A percentile compares a stretch with the other conserved stretches of the same genome.
Evolutionary conservation across 768 basidiomycete species (phyloP).

Genomic region (Lactifluus echinatus): DNA sequence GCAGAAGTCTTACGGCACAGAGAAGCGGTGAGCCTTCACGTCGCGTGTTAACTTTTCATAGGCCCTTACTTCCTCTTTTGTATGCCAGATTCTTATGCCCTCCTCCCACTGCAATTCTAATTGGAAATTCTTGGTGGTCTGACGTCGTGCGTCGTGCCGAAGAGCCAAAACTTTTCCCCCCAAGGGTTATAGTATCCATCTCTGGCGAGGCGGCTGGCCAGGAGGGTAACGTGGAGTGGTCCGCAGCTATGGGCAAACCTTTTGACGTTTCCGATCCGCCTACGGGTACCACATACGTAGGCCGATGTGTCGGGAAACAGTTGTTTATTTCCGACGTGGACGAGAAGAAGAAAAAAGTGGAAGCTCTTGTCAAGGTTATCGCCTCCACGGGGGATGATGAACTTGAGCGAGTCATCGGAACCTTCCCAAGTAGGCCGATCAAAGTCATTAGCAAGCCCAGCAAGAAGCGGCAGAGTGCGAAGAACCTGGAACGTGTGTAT

Average conservation of each 20-base stretch:
- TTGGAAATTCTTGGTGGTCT: conserved; percentile 93
- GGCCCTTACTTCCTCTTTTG: conserved; percentile 17
- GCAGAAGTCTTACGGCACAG: conserved; percentile 94
- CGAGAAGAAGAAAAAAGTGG: conserved; percentile 92
- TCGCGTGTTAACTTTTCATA: background rate
- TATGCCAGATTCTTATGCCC: conserved; percentile 73
- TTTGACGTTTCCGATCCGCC: conserved; percentile 77
- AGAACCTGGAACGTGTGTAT: conserved; percentile 80
- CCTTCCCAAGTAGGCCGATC: conserved; percentile 90
- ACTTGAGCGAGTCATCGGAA: conserved; percentile 75
- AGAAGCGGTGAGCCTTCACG: conserved; percentile 62
- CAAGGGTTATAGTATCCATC: conserved; percentile 81
- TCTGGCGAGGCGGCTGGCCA: conserved; percentile 83
- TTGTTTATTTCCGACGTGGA: conserved; percentile 93
- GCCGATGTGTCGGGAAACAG: conserved; percentile 89
- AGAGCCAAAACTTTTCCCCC: conserved; percentile 65
- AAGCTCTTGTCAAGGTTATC: conserved; percentile 84
- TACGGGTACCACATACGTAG: conserved; percentile 80
- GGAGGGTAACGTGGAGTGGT: conserved; percentile 85
- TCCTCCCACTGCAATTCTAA: conserved; percentile 88
- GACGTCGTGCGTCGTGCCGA: conserved; percentile 68
- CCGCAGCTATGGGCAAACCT: conserved; percentile 70
- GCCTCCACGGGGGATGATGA: conserved; percentile 74
- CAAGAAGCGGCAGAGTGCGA: conserved; percentile 92
- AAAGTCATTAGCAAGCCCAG: conserved; percentile 98